A percentile compares a stretch with the other conserved stretches of the same genome.
These are phyloP conservation scores for Sphagnum fallax DNA, from an alignment of 228 moss, liverwort and hornwort species.

Conservation along the genomic window DNA sequence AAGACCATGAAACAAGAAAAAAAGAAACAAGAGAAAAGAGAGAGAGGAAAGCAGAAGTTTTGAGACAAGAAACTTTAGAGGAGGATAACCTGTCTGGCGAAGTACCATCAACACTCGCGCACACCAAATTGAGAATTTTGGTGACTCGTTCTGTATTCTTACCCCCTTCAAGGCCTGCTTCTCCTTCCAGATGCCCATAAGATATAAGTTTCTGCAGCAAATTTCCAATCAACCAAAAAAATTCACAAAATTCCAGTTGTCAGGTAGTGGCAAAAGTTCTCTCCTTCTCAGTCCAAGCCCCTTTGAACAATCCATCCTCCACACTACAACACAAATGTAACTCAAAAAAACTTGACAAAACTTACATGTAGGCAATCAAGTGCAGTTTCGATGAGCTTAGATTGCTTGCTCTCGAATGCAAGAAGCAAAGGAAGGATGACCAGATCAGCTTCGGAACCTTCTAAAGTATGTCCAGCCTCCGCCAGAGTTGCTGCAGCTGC, in stretches of 20 bases:
- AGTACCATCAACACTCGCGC: slow-evolving; percentile 30
- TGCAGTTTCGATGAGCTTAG: slow-evolving; percentile 90
- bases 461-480: slow-evolving; percentile 81
- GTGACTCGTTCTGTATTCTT: slow-evolving; percentile 48
- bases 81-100: too few species aligned
- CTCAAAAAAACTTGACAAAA: not conserved
- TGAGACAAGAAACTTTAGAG: too few species aligned
- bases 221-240: too few species aligned
- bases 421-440: slow-evolving; percentile 86
- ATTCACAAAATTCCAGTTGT: too few species aligned
- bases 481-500: slow-evolving; percentile 96
- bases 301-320: too few species aligned
- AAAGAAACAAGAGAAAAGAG: too few species aligned
- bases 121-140: slow-evolving; percentile 51
- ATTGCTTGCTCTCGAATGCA: slow-evolving; percentile 93
- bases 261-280: too few species aligned
- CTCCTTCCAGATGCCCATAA: slow-evolving; percentile 56
- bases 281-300: too few species aligned
- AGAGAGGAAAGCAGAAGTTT: too few species aligned
- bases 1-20: too few species aligned
- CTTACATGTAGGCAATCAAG: slow-evolving; percentile 99
- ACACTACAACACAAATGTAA: too few species aligned
- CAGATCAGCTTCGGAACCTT: slow-evolving; percentile 94
- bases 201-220: slow-evolving; percentile 43
- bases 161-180: slow-evolving; percentile 53